Conservation (phyloP, 805 yeast species). For the Barnettozyma salicaria region DNA sequence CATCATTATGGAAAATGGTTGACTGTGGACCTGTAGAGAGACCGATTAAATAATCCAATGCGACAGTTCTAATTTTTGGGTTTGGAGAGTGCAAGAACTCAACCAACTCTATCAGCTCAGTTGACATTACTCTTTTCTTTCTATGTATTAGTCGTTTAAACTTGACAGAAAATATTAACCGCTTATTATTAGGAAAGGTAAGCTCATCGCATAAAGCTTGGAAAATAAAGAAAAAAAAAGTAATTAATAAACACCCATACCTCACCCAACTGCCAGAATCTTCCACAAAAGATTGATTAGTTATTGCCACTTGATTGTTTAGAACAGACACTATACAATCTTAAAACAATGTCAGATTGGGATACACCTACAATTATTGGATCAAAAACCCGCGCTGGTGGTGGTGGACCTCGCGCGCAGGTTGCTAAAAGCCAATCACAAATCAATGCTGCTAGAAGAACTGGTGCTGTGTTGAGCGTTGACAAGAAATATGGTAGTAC, state of each 20-base stretch:
- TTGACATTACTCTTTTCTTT: conserved; percentile 33
- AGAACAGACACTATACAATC: not conserved
- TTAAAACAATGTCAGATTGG: conserved; percentile 64
- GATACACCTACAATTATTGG: conserved; percentile 78
- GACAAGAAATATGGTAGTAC: conserved; percentile 83
- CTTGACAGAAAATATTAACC: not conserved
- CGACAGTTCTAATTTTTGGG: conserved; percentile 74
- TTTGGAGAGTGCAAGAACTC: conserved; percentile 77
- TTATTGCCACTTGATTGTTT: not conserved
- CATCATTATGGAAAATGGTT: conserved; percentile 60
- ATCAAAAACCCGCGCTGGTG: conserved; percentile 79
- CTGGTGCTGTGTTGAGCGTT: conserved; percentile 81
- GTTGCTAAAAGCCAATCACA: conserved; percentile 77
- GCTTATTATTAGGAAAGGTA: not conserved
- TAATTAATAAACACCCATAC: conserved; percentile 1
- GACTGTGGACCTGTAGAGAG: conserved; percentile 68
- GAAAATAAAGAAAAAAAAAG: not conserved
- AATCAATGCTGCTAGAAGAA: conserved; percentile 90
- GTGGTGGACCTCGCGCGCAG: conserved; percentile 77
- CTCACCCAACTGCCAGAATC: not conserved
- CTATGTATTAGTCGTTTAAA: not conserved
- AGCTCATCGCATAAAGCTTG: conserved; percentile 2
- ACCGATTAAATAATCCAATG: conserved; percentile 78
- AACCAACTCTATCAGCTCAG: conserved; percentile 59
- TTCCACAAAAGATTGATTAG: not conserved